Evolutionary conservation across 805 yeast genomes (phyloP).

Genomic region (Pichia eremophila): DNA sequence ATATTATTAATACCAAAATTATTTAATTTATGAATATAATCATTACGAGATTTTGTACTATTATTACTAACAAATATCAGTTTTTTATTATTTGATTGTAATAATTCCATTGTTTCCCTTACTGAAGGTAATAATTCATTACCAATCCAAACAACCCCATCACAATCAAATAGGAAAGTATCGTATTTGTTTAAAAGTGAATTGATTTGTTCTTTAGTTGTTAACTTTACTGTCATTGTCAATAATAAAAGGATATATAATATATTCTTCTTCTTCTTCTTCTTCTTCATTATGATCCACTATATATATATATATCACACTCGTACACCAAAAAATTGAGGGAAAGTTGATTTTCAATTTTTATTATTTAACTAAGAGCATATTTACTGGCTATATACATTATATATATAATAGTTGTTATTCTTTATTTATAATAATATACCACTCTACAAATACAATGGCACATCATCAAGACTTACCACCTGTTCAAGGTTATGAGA

Average conservation of each 20-base stretch:
- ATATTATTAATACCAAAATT: constrained; percentile 42
- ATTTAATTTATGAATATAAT: constrained; percentile 67
- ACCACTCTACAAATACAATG: constrained; percentile 7
- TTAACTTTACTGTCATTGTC: constrained; percentile 40
- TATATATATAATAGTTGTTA: too few species aligned
- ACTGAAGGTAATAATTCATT: constrained; percentile 69
- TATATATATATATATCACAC: too few species aligned
- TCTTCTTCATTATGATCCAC: too few species aligned
- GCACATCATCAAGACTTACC: constrained; percentile 64
- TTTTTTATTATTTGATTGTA: constrained; percentile 50
- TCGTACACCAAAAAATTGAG: not conserved
- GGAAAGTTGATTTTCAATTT: too few species aligned
- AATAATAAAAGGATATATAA: too few species aligned
- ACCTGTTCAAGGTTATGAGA: constrained; percentile 78
- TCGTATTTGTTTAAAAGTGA: constrained; percentile 58
- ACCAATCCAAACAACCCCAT: constrained; percentile 95
- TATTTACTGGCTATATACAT: too few species aligned
- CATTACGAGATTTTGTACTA: constrained; percentile 79
- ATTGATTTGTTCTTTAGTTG: constrained; percentile 37
- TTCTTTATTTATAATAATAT: too few species aligned
- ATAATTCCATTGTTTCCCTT: constrained; percentile 59
- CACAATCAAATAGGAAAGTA: constrained; percentile 91
- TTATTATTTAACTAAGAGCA: too few species aligned
- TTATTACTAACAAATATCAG: constrained; percentile 90
- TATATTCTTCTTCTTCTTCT: too few species aligned